These are phyloP conservation scores for Spizellomyces sp. DNA, from an alignment of 192 early-diverging fungal genomes.

Conservation along the genomic window DNA sequence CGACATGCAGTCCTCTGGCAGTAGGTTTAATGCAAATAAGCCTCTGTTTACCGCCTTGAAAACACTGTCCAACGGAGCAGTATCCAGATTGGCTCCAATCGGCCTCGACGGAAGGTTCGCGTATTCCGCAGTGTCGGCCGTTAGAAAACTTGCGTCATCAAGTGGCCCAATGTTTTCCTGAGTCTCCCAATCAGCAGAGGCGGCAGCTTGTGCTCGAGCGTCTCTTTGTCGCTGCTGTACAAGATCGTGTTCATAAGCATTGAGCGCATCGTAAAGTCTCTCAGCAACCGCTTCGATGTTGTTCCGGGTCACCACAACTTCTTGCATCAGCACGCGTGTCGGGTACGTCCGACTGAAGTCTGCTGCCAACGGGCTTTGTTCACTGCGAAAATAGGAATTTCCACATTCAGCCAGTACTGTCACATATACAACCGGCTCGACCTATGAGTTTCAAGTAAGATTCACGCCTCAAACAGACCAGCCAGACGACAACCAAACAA, in stretches of 20 bases:
- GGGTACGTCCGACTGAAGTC: slow-evolving; percentile 34
- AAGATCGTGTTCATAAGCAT: slow-evolving; percentile 49
- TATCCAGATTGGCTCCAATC: not conserved
- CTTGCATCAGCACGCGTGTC: slow-evolving; percentile 47
- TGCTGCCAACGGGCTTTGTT: slow-evolving; percentile 30
- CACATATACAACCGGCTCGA: slow-evolving; percentile 46
- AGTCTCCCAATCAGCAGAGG: not conserved
- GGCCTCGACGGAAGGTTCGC: not conserved
- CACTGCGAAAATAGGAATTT: slow-evolving; percentile 33
- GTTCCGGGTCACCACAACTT: slow-evolving; percentile 39
- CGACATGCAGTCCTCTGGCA: slow-evolving; percentile 42
- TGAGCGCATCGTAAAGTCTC: slow-evolving; percentile 45
- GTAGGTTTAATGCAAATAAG: slow-evolving; percentile 41
- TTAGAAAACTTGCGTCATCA: not conserved
- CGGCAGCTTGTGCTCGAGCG: not conserved
- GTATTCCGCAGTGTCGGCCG: not conserved
- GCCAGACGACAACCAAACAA: not conserved
- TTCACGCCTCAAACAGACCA: too few relatives aligned
- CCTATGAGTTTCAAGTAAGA: not conserved
- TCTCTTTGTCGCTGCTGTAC: slow-evolving; percentile 32
- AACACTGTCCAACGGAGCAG: not conserved
- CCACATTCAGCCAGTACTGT: slow-evolving; percentile 53
- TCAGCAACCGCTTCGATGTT: slow-evolving; percentile 43
- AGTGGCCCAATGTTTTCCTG: not conserved
- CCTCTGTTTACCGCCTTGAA: slow-evolving; percentile 39